A percentile compares a stretch with the other conserved stretches of the same genome.
These are phyloP conservation scores for Zygosaccharomyces bisporus DNA, from an alignment of 805 yeast genomes.

Conservation along the genomic window DNA sequence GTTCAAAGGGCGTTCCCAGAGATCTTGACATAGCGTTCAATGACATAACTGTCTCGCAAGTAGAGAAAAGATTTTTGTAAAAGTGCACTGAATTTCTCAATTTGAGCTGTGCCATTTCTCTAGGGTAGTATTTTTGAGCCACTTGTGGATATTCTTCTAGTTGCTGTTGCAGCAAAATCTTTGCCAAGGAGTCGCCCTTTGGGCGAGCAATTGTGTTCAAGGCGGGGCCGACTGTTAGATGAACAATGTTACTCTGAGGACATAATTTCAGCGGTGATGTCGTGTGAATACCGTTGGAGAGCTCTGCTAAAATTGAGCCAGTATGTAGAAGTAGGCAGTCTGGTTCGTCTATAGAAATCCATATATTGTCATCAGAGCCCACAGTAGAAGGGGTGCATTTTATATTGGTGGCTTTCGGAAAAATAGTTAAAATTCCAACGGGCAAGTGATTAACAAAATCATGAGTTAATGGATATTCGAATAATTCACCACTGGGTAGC, in stretches of 20 bases:
- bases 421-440: conserved; percentile 28
- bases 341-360: conserved; percentile 27
- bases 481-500: conserved; percentile 18
- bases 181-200: conserved; percentile 14
- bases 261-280: conserved; percentile 26
- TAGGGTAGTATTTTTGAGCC: conserved; percentile 23
- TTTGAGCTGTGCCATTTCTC: conserved; percentile 17
- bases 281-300: conserved; percentile 24
- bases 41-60: conserved; percentile 30
- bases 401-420: conserved; percentile 28
- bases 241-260: conserved; percentile 17
- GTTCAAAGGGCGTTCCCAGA: conserved; percentile 18
- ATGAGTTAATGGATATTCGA: conserved; percentile 18
- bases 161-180: conserved; percentile 21
- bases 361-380: conserved; percentile 25
- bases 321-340: conserved; percentile 32
- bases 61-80: conserved; percentile 26
- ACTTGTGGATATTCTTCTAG: conserved; percentile 27
- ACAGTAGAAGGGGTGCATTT: conserved; percentile 25
- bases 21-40: conserved; percentile 26
- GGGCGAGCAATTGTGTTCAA: conserved; percentile 11
- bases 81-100: conserved; percentile 19
- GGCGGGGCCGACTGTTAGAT: conserved; percentile 26
- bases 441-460: conserved; percentile 20
- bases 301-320: conserved; percentile 21